These are phyloP conservation scores for Rubus idaeus DNA, from an alignment of 306 rosid genomes.

Conservation along the genomic window DNA sequence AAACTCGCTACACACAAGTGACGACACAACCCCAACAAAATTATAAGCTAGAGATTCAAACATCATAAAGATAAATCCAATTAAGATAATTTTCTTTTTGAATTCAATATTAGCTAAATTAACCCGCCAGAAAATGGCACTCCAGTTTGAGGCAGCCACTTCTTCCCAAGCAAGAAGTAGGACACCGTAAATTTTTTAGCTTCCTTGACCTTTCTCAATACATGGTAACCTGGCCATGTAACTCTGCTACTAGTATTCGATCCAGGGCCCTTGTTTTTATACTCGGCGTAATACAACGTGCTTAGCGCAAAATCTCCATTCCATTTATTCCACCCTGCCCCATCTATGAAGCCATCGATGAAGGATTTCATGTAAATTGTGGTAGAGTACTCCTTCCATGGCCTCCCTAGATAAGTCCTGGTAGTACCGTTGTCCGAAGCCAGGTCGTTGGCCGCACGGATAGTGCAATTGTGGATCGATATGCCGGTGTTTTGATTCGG, in stretches of 20 bases:
- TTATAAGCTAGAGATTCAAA: not conserved
- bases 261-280: conserved; percentile 48
- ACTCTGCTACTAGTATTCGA: conserved; percentile 44
- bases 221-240: conserved; percentile 51
- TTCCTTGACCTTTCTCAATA: conserved; percentile 30
- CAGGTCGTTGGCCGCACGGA: conserved; percentile 52
- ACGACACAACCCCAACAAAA: not conserved
- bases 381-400: conserved; percentile 69
- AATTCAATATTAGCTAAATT: not conserved
- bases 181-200: conserved; percentile 55
- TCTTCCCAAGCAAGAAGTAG: conserved; percentile 41
- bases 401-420: conserved; percentile 62
- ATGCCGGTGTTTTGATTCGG: conserved; percentile 72
- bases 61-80: not conserved
- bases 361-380: conserved; percentile 58
- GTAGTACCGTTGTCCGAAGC: conserved; percentile 19
- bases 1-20: no score
- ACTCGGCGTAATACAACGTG: conserved; percentile 72
- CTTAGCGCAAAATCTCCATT: conserved; percentile 57
- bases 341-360: conserved; percentile 43
- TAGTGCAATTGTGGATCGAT: conserved; percentile 52
- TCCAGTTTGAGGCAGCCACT: conserved; percentile 68
- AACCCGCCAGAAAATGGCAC: conserved; percentile 45
- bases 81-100: not conserved
- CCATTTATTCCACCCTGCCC: conserved; percentile 66